Base-by-base conservation (phyloP, 1,284 basidiomycete genomes). In the Ganoderma lingzhi region DNA sequence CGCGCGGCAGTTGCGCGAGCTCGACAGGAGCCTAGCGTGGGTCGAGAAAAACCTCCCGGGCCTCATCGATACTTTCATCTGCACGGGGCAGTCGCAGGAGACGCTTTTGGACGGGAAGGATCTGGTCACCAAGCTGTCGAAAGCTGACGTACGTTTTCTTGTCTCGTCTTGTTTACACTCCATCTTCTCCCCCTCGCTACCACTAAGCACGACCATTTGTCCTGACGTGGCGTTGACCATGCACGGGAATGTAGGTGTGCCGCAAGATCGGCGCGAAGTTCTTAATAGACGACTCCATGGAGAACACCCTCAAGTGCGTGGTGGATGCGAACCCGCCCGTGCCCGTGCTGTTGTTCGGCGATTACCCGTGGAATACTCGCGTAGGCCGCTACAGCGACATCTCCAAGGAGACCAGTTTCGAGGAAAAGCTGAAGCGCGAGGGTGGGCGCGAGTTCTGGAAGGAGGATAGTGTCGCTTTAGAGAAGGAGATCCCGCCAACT, bases 221-320 rank as follows among this genome's bases (percentile, higher is more conserved):
- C 5, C 12, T 6, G 35, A 23, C 23, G 23, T 41, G 39, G 14
- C 9, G 59, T 41, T 61, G 39, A 61, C 23, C 5, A 17, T 2
- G 37, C 12, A 4, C 8, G 59, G 23, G 19, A 3, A 30, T 41
- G 15, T 69, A 92, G 90, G 87, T 93, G 59, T 92, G 93, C 77
- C 80, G 86, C 63, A 84, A 87, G 70, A 81, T 93, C 17, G 83
- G 85, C 32, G 91, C 92, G 19, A 82, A 85, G 60, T 78, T 95
- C 51, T 81, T 95, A 63, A 89, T 95, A 68, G 93, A 95, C 80
- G 93, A 95, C 81, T 93, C 92, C 3, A 78, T 89, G 44, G 93
- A 95, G 79, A 94, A 95, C 78, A 91, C 91, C 19, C 75, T 92
- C 15, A 85, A 89, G 66, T 89, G 89, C 69, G 84, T 84, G 0